Evolutionary conservation across 129 eudicot genomes (phyloP), one percentile per base, ranked within the genome.

Genomic region (Erigeron canadensis): DNA sequence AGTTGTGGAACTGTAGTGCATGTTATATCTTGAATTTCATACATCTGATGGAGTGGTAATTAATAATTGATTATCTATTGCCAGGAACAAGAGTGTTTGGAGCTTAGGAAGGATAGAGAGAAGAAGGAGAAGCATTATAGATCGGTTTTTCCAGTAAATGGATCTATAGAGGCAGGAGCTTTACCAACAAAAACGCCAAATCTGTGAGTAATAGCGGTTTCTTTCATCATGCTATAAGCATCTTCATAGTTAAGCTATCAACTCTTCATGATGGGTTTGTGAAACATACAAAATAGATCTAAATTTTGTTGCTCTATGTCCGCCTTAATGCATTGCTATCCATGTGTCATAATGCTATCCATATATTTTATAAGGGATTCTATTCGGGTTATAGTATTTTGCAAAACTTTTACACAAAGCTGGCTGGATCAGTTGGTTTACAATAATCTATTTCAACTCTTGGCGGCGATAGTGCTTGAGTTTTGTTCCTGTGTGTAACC

Each of bases 11-110:
- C 28, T 59, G 50, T 54, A 21, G 7, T 48, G 51, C 39, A 41
- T 57, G 21, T 28, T 64, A 8, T 39, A 10, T 63, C 37, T 19
- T 21, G 2, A 19, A 19, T 11, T 40, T 50, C 15, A 38, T 48
- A 28, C 23, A 34, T 48, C 23, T 6, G 23, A 43, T n/a, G n/a
- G 67, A 50, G 47, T 47, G 73, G 58, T 58, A 6, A 18, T 17
- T 40, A 65, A 66, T 74, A 55, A 23, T 69, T 56, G 22, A 13
- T 5, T 56, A 11, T 17, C 65, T 34, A 37, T 73, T 22, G 44
- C 70, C 80, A 90, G 95, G 90, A 90, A 70, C 83, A 87, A 57
- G 91, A 85, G 58, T 87, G 89, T 38, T 60, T 46, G 17, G 80
- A 80, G 62, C 96, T 90, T 48, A 85, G 79, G 72, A 85, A 79